phyloP scores from a whole-genome alignment of 192 early-diverging fungal species.

The Entrophospora sp. region DNA sequence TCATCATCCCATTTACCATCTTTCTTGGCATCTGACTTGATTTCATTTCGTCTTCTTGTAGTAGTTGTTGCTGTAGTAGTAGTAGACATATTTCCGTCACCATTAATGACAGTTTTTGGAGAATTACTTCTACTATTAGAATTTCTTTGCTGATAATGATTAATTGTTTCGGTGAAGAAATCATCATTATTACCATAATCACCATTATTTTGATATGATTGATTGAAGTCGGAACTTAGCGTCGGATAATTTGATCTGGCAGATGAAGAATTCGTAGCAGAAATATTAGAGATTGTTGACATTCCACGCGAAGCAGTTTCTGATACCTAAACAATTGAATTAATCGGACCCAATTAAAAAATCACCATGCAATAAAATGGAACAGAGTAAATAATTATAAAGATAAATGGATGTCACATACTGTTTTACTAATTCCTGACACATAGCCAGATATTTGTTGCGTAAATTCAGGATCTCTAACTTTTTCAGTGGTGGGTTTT shows the following conservation, averaged over 20 bases:
- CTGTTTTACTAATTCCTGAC: constrained; percentile 45
- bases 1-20: constrained; percentile 15
- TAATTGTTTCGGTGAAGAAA: constrained; percentile 36
- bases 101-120: constrained; percentile 21
- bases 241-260: constrained; percentile 19
- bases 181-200: constrained; percentile 21
- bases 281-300: constrained; percentile 24
- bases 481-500: constrained; percentile 50
- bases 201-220: constrained; percentile 19
- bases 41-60: neutral
- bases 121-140: constrained; percentile 23
- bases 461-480: constrained; percentile 59
- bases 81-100: neutral
- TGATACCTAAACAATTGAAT: constrained; percentile 31
- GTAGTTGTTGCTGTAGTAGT: neutral
- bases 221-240: constrained; percentile 23
- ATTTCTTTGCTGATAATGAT: constrained; percentile 34
- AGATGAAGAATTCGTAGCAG: constrained; percentile 19
- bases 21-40: constrained; percentile 1
- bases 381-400: neutral
- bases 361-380: neutral
- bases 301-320: constrained; percentile 28
- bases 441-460: constrained; percentile 55
- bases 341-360: too few species aligned
- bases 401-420: constrained; percentile 19